Conservation (phyloP, 495 filamentous ascomycete genomes). For the Hypoxylon fragiforme region DNA sequence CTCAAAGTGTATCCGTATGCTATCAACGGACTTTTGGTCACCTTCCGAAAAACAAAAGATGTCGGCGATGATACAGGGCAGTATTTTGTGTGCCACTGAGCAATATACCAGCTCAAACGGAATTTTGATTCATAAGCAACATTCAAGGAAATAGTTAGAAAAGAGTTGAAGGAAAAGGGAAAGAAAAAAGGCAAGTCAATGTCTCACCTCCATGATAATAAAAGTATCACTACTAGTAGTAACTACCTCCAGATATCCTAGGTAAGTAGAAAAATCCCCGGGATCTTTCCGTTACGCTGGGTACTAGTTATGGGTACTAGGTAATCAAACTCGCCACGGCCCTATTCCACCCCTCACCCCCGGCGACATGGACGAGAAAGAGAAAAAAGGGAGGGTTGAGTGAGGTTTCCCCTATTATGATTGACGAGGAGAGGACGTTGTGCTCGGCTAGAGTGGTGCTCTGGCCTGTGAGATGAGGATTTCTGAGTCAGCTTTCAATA, state of each 20-base stretch:
- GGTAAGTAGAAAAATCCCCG: conserved; percentile 12
- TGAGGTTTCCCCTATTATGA: not conserved
- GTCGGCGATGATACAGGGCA: conserved; percentile 31
- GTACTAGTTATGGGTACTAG: not conserved
- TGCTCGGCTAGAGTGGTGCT: conserved; percentile 25
- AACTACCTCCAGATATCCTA: too few relatives aligned
- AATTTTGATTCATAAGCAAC: conserved; percentile 29
- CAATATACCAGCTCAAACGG: conserved; percentile 18
- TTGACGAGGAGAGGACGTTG: conserved; percentile 23
- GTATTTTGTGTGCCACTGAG: conserved; percentile 29
- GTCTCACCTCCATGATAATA: conserved; percentile 32
- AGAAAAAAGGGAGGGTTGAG: conserved; percentile 1
- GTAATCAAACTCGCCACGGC: conserved; percentile 21
- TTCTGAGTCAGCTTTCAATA: conserved; percentile 40
- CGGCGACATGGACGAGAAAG: conserved; percentile 20
- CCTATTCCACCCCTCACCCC: conserved; percentile 22
- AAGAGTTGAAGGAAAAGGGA: conserved; percentile 3
- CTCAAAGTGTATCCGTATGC: not conserved
- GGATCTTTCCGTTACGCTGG: conserved; percentile 19
- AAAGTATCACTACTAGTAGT: conserved; percentile 6
- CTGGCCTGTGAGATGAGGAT: conserved; percentile 25
- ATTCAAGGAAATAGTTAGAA: conserved; percentile 13
- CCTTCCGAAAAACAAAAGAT: conserved; percentile 17
- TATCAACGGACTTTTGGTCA: conserved; percentile 12
- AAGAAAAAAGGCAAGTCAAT: conserved; percentile 21